Evolutionary conservation across 352 stramenopile genomes (phyloP).

Genomic region (Globisporangium uncinulatum): DNA sequence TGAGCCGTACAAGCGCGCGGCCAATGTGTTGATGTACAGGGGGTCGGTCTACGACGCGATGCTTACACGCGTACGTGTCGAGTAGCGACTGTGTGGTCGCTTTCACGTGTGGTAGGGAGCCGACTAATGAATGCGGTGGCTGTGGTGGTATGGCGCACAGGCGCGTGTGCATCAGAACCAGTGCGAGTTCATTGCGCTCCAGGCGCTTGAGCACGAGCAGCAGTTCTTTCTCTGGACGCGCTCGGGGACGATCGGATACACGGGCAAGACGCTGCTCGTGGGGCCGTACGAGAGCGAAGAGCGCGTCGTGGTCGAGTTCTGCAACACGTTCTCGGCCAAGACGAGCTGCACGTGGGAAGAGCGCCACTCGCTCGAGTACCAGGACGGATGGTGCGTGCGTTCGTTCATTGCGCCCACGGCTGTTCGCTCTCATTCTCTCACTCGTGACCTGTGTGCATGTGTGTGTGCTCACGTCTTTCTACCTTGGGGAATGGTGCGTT

Average conservation of each 20-base stretch:
- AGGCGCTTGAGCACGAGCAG: conserved; percentile 41
- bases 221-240: conserved; percentile 55
- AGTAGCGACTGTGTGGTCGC: not conserved
- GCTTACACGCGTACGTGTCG: conserved; percentile 38
- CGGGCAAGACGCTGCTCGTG: conserved; percentile 35
- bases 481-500: too few species aligned
- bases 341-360: conserved; percentile 54
- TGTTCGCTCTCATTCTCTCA: not conserved
- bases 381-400: conserved; percentile 31
- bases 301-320: conserved; percentile 45
- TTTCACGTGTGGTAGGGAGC: too few species aligned
- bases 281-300: conserved; percentile 29
- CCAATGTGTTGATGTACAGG: conserved; percentile 31
- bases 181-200: conserved; percentile 62
- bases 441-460: not conserved
- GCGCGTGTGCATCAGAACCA: conserved; percentile 52
- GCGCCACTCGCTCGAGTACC: conserved; percentile 38
- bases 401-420: too few species aligned
- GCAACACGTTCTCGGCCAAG: conserved; percentile 36
- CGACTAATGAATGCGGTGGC: too few species aligned
- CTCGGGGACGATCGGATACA: conserved; percentile 34
- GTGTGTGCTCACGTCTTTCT: not conserved
- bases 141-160: conserved; percentile 13
- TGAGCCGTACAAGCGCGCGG: conserved; percentile 28
- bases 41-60: conserved; percentile 51